A percentile compares a stretch with the other conserved stretches of the same genome.
phyloP scores from a whole-genome alignment of 2,329 filamentous ascomycete species.

The Ophiosphaerella herpotricha region DNA sequence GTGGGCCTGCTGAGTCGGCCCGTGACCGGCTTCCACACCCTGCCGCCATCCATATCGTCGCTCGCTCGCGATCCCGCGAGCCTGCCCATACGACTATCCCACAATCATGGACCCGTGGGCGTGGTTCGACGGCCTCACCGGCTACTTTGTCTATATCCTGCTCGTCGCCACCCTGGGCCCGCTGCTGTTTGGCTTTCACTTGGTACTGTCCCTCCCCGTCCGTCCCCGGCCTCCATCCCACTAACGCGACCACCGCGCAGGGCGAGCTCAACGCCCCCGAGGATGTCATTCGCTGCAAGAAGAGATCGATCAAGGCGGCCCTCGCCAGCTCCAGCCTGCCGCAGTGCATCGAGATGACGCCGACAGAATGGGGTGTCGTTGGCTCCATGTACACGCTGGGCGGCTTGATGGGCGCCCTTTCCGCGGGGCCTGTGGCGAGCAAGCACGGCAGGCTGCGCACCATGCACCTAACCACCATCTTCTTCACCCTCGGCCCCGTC shows the following conservation, averaged over 20 bases:
- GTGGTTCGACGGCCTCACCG: conserved; percentile 61
- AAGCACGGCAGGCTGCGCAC: conserved; percentile 73
- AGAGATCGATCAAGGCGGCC: conserved; percentile 55
- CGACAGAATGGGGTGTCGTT: conserved; percentile 80
- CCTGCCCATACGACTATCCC: too few relatives aligned
- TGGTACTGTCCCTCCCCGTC: conserved; percentile 60
- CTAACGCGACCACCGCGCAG: conserved; percentile 52
- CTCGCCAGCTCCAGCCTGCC: conserved; percentile 54
- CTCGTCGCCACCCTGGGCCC: conserved; percentile 80
- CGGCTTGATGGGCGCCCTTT: conserved; percentile 80
- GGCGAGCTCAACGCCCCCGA: conserved; percentile 95
- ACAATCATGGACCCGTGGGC: conserved; percentile 23
- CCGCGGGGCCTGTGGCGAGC: conserved; percentile 78
- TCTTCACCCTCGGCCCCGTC: conserved; percentile 76
- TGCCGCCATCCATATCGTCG: too few relatives aligned
- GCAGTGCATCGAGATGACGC: conserved; percentile 87
- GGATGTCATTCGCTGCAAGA: conserved; percentile 87
- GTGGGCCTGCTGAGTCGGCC: too few relatives aligned
- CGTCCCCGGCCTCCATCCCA: not conserved
- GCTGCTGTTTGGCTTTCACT: conserved; percentile 91
- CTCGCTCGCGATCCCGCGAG: too few relatives aligned
- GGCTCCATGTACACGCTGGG: conserved; percentile 92
- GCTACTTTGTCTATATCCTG: conserved; percentile 78
- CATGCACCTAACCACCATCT: conserved; percentile 76
- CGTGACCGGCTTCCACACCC: too few relatives aligned